phyloP scores from a whole-genome alignment of 2,329 filamentous ascomycete species.

The Fusarium sp. region DNA sequence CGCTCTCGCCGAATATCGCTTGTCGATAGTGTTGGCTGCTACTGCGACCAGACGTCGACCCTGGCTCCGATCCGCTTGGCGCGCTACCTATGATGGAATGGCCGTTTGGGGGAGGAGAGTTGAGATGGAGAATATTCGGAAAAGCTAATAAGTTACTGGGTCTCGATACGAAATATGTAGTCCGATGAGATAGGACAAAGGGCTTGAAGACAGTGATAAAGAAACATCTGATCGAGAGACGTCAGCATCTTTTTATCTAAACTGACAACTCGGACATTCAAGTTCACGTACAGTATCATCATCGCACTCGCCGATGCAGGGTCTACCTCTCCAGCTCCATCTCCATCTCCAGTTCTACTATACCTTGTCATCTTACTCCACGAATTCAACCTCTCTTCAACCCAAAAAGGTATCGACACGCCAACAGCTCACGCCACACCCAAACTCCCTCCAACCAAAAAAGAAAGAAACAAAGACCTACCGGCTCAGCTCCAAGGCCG shows the following conservation, averaged over 20 bases:
- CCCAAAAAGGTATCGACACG: background rate
- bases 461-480: constrained; percentile 7
- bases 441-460: background rate
- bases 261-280: background rate
- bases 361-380: constrained; percentile 9
- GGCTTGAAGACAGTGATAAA: background rate
- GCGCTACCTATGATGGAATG: background rate
- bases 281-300: background rate
- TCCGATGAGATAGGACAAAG: constrained; percentile 7
- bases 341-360: background rate
- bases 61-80: constrained; percentile 31
- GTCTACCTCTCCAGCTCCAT: constrained; percentile 4
- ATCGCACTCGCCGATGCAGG: constrained; percentile 41
- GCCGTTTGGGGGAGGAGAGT: background rate
- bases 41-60: constrained; percentile 12
- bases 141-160: background rate
- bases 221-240: background rate
- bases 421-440: constrained; percentile 16
- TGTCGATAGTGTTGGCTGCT: constrained; percentile 12
- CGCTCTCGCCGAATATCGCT: constrained; percentile 41
- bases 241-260: constrained; percentile 22
- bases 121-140: background rate
- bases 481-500: constrained; percentile 46
- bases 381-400: constrained; percentile 10
- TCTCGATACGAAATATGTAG: background rate